Base-by-base conservation (phyloP, 2,329 filamentous ascomycete genomes). In the Annulohypoxylon truncatum region DNA sequence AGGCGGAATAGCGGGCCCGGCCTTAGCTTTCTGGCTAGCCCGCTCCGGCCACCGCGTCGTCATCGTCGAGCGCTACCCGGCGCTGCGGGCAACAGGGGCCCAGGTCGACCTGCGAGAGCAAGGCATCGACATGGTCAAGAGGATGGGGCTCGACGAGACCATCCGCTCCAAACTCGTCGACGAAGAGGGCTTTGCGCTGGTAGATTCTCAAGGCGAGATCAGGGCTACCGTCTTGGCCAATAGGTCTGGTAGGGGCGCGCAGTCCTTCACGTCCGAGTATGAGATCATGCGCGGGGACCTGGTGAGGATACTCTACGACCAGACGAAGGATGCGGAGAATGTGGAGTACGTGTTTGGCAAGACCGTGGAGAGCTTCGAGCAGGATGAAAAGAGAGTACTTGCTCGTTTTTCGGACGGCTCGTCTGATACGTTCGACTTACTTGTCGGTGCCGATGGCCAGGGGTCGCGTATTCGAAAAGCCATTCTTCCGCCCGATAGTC, bases 401-500 rank as follows among this genome's bases (percentile, higher is more conserved):
- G 77, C 76, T 2, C 57, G 48, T 22, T 82, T 88, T 55, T 79
- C 78, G 2, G 79, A 85, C 55, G 83, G 83, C 3, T 71, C 71
- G 0, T 73, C 69, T 3, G 78, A 80, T 18, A 74, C 72, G 1
- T 88, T 79, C 66, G 86, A 88, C 64, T 69, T 88, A 0, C 71
- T 88, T 0, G 80, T 88, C 42, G 85, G 82, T 3, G 84, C 85
- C 2, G 86, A 89, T 62, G 86, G 86, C 0, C 79, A 84, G 15
- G 78, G 80, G 1, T 88, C 85, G 0, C 78, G 78, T 20, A 81
- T 82, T 13, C 78, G 84, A 26, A 77, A 72, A 47, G 73, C 77
- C 26, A 78, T 82, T 42, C 68, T 81, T 2, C 73, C 73, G 1
- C 54, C 71, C 10, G 61, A 72, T 24, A 63, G 66, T 2, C 51